Conservation (phyloP, 352 stramenopile genomes). For the Hyphochytrium catenoides region DNA sequence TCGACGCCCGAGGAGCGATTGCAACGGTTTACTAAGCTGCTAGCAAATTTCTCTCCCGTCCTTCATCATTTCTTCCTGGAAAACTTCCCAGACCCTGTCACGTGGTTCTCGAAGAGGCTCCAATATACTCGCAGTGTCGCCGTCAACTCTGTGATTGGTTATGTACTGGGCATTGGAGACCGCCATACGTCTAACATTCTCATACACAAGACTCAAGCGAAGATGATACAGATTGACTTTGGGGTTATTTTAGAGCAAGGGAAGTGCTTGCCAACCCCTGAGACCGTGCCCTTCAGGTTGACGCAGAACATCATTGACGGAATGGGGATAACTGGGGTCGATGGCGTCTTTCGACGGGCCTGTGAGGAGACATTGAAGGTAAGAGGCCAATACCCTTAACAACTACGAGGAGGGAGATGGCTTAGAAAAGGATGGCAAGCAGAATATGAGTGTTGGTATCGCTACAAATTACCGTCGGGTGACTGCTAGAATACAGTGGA, state of each 20-base stretch:
- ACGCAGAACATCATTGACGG: conserved; percentile 96
- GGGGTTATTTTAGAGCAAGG: conserved; percentile 98
- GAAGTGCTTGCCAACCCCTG: conserved; percentile 69
- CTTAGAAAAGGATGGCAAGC: too few species aligned
- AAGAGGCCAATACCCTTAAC: too few species aligned
- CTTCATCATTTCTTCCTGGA: conserved; percentile 97
- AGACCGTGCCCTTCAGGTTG: conserved; percentile 96
- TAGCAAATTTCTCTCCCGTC: conserved; percentile 80
- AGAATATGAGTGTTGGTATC: too few species aligned
- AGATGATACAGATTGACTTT: conserved; percentile 99
- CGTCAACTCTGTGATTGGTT: conserved; percentile 89
- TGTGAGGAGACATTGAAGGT: conserved; percentile 77
- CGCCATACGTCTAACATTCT: conserved; percentile 96
- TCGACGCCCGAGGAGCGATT: conserved; percentile 29
- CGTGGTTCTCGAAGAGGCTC: conserved; percentile 70
- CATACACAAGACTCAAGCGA: conserved; percentile 83
- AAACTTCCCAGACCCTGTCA: conserved; percentile 73
- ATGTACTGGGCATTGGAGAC: conserved; percentile 91
- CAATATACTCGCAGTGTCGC: conserved; percentile 86
- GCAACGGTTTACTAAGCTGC: conserved; percentile 63
- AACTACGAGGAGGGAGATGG: too few species aligned
- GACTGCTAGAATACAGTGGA: too few species aligned
- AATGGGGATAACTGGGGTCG: conserved; percentile 86
- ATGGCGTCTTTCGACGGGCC: conserved; percentile 82
- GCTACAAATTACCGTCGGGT: too few species aligned